A percentile compares a stretch with the other conserved stretches of the same genome.
Evolutionary conservation across 805 yeast genomes (phyloP).

Genomic region (Kodamaea laetipori): DNA sequence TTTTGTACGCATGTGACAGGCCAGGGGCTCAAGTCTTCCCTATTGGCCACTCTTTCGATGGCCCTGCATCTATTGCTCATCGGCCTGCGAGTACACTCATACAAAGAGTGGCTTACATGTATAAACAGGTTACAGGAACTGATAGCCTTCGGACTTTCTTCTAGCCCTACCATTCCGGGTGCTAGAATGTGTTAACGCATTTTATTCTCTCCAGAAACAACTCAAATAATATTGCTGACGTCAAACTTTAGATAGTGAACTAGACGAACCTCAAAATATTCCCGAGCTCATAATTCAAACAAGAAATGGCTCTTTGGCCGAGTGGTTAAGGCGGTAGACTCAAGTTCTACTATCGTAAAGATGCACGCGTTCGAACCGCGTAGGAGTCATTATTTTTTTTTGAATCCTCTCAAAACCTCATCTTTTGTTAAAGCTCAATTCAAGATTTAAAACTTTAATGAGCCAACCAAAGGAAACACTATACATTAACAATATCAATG

Average conservation of each 20-base stretch:
- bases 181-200: not conserved
- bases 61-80: too few species aligned
- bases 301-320: slow-evolving; percentile 17
- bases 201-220: not conserved
- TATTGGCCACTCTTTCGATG: too few species aligned
- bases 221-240: not conserved
- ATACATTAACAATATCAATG: slow-evolving; percentile 76
- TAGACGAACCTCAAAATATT: too few species aligned
- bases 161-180: too few species aligned
- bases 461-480: slow-evolving; percentile 32
- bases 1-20: slow-evolving; percentile 3
- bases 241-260: too few species aligned
- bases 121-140: not conserved
- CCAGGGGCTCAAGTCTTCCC: too few species aligned
- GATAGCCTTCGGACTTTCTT: too few species aligned
- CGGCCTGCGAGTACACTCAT: too few species aligned
- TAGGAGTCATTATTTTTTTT: slow-evolving; percentile 17
- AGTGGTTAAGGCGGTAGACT: slow-evolving; percentile 19
- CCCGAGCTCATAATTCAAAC: too few species aligned
- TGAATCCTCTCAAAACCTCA: not conserved
- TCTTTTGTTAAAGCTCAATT: not conserved
- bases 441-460: too few species aligned
- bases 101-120: too few species aligned
- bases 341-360: slow-evolving; percentile 19
- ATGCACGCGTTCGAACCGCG: slow-evolving; percentile 19